Base-by-base conservation (phyloP, 768 basidiomycete species). In the Xanthoconium stramineum region DNA sequence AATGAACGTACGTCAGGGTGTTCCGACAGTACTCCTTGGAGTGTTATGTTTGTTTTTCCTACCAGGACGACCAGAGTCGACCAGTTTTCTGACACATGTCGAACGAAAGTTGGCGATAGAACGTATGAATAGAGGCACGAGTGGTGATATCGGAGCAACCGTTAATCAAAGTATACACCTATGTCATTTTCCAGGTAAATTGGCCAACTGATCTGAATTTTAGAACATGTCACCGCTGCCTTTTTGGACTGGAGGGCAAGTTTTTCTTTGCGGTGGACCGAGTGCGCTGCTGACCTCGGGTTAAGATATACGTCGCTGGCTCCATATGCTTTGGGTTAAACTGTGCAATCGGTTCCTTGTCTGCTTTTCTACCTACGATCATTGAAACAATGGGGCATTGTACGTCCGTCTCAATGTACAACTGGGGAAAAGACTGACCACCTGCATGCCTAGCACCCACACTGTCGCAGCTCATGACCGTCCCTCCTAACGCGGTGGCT, bases 341-440 rank as follows among this genome's bases (percentile, higher is more conserved):
- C 56, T 75, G 73, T 50, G 78, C 82, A 12, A 70, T 81, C 0
- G 75, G 78, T 15, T 80, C 81, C 6, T 72, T 78, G 9, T 76
- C 77, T 3, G 78, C 82, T 2, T 83, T 83, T 67, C 67, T 83
- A 28, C 82, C 82, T 2, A 83, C 80, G 1, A 81, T 83, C 60
- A 80, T 83, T 29, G 74, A 70, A 56, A 80, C 78, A 0, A 78
- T 80, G 65, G 79, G 78, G 10, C 73, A 72, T 62, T 75, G 79
- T 80, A 60, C 24, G 76, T 61, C 40, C 37, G 2, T 38, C 19
- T 12, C 28, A 0, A 24, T 24, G 5, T n/a, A n/a, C n/a, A 15
- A 28, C 17, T 17, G 13, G 15, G 17, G 15, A 19, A 24, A 32
- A 10, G 8, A 17, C 30, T 51, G 35, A 59, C 17, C 9, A 8